phyloP scores from a whole-genome alignment of 2,329 filamentous ascomycete genomes.

The Talaromyces sp. region DNA sequence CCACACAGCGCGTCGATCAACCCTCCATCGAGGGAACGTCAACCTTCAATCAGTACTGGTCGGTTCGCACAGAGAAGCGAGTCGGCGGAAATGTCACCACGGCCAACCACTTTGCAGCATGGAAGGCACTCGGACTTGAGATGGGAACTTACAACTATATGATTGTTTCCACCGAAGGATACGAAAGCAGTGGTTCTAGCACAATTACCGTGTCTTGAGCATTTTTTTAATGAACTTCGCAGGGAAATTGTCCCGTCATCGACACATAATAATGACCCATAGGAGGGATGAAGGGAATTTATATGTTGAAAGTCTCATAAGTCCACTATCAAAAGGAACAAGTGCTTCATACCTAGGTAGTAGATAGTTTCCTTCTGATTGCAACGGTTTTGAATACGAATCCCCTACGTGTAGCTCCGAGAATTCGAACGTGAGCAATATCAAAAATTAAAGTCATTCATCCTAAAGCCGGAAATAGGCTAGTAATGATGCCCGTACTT shows the following conservation, averaged over 20 bases:
- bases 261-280: background rate
- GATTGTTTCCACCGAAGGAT: slow-evolving; percentile 41
- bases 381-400: background rate
- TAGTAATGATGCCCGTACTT: background rate
- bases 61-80: slow-evolving; percentile 37
- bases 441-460: background rate
- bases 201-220: slow-evolving; percentile 7
- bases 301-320: background rate
- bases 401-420: background rate
- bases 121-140: slow-evolving; percentile 31
- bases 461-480: background rate
- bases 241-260: background rate
- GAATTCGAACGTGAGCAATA: background rate
- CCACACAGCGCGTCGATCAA: slow-evolving; percentile 33
- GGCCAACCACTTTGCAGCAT: slow-evolving; percentile 37
- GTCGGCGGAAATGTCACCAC: slow-evolving; percentile 35
- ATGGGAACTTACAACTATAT: slow-evolving; percentile 39
- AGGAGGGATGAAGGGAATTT: background rate
- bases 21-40: slow-evolving; percentile 40
- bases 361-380: background rate
- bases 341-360: no score
- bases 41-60: slow-evolving; percentile 45
- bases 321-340: background rate
- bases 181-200: slow-evolving; percentile 11
- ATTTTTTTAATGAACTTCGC: background rate